Evolutionary conservation across 2,329 filamentous ascomycete genomes (phyloP), one percentile per base, ranked within the genome.

Genomic region (Neophaeococcomyces mojaviensis): DNA sequence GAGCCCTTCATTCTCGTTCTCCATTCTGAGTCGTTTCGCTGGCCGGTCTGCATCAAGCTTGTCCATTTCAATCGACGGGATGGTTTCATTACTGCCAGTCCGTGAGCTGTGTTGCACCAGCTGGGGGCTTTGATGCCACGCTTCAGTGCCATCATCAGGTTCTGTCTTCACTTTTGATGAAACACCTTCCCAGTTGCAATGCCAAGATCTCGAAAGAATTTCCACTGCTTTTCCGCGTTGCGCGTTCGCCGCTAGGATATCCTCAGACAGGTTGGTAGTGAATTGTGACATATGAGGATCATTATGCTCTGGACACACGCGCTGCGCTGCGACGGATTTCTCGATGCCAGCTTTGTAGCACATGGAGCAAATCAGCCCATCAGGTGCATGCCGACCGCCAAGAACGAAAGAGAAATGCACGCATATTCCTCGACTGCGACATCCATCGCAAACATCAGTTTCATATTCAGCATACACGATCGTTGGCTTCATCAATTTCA

Each of bases 381-480:
- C 54, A 8, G 49, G 49, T 19, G 47, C 50, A 20, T 33, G 44
- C 31, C 46, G 42, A 30, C 46, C 44, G 10, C 50, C 47, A 20
- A 52, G 26, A 7, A 54, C 42, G 26, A 55, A 55, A 20, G 51
- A 49, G 34, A 47, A 55, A 34, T 56, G 54, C 2, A 54, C 42
- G 33, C 54, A 55, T 40, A 53, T 56, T n/a, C 52, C 54, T 16
- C 48, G 44, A 20, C 41, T 54, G 28, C 53, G 51, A 33, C 54
- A 55, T 12, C 47, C 43, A 24, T 46, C n/a, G 24, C 24, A 28
- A 28, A 10, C 35, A 9, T 26, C 35, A 32, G 51, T 55, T 10
- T 46, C 33, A 18, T 47, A 56, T 28, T 52, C 50, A 12, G 49
- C 49, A 35, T 48, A 55, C 16, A 54, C 38, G 20, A 52, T 49